phyloP scores from a whole-genome alignment of 2,329 filamentous ascomycete species.

The Aaosphaeria arxii region DNA sequence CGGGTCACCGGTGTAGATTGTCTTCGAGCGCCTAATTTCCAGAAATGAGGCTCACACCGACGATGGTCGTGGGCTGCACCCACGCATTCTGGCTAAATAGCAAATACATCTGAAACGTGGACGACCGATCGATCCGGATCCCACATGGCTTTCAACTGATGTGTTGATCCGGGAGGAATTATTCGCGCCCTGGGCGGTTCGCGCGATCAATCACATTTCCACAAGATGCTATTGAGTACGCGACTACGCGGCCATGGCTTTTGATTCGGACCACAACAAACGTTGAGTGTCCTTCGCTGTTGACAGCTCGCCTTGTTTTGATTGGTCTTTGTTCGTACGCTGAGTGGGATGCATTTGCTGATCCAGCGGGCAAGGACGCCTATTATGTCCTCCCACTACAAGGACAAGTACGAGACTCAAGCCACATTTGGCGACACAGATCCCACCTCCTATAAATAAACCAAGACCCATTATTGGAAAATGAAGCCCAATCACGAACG shows the following conservation, averaged over 20 bases:
- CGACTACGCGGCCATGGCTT: not conserved
- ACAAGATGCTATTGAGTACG: not conserved
- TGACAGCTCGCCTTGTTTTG: not conserved
- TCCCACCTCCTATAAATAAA: no score
- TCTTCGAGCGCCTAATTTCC: conserved; percentile 1
- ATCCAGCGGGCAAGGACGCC: conserved; percentile 5
- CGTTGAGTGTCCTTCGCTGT: not conserved
- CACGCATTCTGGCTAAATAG: conserved; percentile 15
- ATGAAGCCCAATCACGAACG: no score
- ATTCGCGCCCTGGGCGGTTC: not conserved
- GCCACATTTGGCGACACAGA: no score
- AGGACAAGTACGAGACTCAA: no score
- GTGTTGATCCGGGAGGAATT: not conserved
- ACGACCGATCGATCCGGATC: conserved; percentile 11
- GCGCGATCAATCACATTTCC: not conserved
- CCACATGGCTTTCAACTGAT: conserved; percentile 1
- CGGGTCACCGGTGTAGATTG: conserved; percentile 8
- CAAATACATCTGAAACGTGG: conserved; percentile 12
- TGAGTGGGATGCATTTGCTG: conserved; percentile 6
- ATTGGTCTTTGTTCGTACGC: not conserved
- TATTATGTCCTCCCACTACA: not conserved
- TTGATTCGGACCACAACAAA: not conserved
- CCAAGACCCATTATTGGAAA: no score
- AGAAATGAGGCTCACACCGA: conserved; percentile 4
- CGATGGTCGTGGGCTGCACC: not conserved